Evolutionary conservation across 2,329 filamentous ascomycete species (phyloP).

Genomic region (Exophiala phaeomuriformis): DNA sequence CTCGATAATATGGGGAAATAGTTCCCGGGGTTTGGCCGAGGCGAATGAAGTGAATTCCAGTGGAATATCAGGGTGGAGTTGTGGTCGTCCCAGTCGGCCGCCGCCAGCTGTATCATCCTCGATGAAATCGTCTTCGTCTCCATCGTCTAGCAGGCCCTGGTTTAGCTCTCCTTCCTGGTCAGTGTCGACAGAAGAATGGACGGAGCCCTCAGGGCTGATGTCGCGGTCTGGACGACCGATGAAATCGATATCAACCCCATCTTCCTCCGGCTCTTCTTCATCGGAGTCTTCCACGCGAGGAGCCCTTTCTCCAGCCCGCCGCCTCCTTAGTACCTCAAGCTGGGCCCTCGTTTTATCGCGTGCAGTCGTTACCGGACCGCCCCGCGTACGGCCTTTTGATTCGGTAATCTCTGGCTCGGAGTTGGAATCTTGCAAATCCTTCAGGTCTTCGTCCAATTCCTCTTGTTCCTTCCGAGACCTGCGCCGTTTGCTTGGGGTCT

Average conservation of each 20-base stretch:
- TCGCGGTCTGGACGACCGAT: conserved; percentile 15
- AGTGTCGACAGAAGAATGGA: conserved; percentile 11
- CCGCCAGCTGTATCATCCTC: conserved; percentile 49
- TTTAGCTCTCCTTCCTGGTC: conserved; percentile 23
- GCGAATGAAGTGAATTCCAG: conserved; percentile 61
- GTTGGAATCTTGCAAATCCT: conserved; percentile 41
- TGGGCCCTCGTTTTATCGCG: conserved; percentile 36
- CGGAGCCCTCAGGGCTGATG: not conserved
- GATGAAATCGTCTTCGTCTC: conserved; percentile 59
- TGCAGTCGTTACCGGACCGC: conserved; percentile 34
- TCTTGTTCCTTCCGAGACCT: conserved; percentile 31
- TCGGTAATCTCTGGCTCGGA: conserved; percentile 25
- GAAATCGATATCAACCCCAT: conserved; percentile 19
- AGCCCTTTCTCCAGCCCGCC: conserved; percentile 37
- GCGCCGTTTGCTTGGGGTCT: conserved; percentile 1
- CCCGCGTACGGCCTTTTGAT: conserved; percentile 37
- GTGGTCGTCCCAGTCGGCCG: conserved; percentile 50
- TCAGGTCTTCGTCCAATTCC: conserved; percentile 41
- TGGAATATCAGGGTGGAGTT: conserved; percentile 53
- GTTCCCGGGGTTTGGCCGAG: conserved; percentile 60
- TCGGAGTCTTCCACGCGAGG: conserved; percentile 27
- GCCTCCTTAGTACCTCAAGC: conserved; percentile 38
- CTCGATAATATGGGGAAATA: conserved; percentile 67
- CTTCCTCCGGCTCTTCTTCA: conserved; percentile 23
- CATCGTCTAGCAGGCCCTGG: conserved; percentile 21